Evolutionary conservation across 257 asterid genomes (phyloP), one percentile per base, ranked within the genome.

Genomic region (Galeopsis tetrahit): DNA sequence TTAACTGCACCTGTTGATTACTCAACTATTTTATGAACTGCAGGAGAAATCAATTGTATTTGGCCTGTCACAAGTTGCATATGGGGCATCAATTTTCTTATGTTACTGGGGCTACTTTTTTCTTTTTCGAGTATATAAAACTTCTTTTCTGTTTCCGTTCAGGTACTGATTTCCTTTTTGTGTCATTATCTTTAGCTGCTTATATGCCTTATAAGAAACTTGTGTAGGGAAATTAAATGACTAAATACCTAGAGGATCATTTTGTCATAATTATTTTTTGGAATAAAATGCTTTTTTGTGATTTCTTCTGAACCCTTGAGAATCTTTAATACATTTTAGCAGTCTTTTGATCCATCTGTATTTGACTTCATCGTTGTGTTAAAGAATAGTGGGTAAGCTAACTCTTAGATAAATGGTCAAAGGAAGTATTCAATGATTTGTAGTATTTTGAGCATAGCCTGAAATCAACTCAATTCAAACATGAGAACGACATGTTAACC

Each of bases 31-130:
- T 38, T 73, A 36, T 69, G 81, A 70, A 60, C 77, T 82, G 82
- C 88, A 92, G 99, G 99, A 90, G 87, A 95, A 84, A 84, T 81
- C 91, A 73, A 83, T 88, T 75, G 80, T 85, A 68, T 95, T 95
- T 85, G 83, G 89, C 75, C 78, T 92, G 80, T 89, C 99, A 14
- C 99, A 95, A 84, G 86, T 85, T 56, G 91, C 97, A 72, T 95
- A 86, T 79, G 99, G 96, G 52, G 91, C 83, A 68, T 81, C 83
- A 28, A 76, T 89, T 43, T 87, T 95, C 81, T 72, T 86, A 65
- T 96, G 99, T 75, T 95, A 95, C 75, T 95, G 99, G 98, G 89
- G 86, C 63, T 92, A 87, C 85, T 92, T 95, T 77, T 83, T 92
- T 82, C 77, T 88, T 21, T 81, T 73, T 73, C 82, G 73, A 31